These are phyloP conservation scores for Yamadazyma trypodendri DNA, from an alignment of 1,139 yeast species.

Conservation along the genomic window DNA sequence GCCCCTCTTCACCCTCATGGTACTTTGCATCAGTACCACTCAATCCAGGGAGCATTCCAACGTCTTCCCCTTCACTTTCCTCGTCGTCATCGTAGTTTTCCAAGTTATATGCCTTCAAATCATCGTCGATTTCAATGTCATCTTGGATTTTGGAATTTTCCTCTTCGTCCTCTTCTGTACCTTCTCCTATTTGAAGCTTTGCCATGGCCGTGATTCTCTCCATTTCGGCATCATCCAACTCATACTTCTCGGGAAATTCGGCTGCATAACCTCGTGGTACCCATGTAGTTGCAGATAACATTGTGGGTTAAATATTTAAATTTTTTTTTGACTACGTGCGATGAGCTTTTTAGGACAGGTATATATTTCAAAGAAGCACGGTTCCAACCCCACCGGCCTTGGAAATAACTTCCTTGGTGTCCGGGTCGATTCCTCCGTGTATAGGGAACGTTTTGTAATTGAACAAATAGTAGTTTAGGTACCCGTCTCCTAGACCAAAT, in stretches of 20 bases:
- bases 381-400: constrained; percentile 85
- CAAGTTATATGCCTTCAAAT: constrained; percentile 81
- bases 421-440: constrained; percentile 68
- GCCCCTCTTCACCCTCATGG: constrained; percentile 56
- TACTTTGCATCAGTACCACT: constrained; percentile 50
- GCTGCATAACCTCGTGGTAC: constrained; percentile 95
- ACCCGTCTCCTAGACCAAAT: constrained; percentile 94
- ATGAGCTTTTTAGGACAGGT: constrained; percentile 3
- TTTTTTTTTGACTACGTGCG: constrained; percentile 8
- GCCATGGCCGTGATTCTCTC: constrained; percentile 87
- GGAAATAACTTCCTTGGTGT: constrained; percentile 49
- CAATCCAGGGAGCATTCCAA: constrained; percentile 72
- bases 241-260: constrained; percentile 88
- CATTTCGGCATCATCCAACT: constrained; percentile 88
- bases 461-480: constrained; percentile 84
- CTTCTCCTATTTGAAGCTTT: constrained; percentile 74
- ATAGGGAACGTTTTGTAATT: constrained; percentile 83
- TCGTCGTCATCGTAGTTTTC: constrained; percentile 76
- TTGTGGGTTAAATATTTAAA: constrained; percentile 20
- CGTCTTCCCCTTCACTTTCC: constrained; percentile 47
- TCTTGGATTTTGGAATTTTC: constrained; percentile 38
- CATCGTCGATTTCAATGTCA: constrained; percentile 71
- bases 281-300: constrained; percentile 95
- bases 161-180: constrained; percentile 57
- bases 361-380: constrained; percentile 59